Conservation (phyloP, 441 rosid species). For the Populus hybrid region DNA sequence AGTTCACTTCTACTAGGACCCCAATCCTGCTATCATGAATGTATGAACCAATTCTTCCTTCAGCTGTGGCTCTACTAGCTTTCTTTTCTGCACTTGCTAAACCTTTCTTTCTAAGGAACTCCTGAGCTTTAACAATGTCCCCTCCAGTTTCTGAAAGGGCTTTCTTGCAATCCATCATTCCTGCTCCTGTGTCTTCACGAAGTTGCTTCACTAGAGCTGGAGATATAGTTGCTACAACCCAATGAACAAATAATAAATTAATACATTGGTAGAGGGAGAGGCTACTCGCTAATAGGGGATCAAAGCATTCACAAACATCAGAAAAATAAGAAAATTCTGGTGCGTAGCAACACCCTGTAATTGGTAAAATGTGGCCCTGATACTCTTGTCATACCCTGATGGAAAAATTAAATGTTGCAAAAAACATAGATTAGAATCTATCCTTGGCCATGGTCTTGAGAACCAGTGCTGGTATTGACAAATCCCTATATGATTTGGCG, state of each 20-base stretch:
- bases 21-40: conserved; percentile 96
- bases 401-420: background rate
- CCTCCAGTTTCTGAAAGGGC: conserved; percentile 82
- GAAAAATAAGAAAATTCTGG: background rate
- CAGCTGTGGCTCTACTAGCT: conserved; percentile 84
- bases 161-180: conserved; percentile 99
- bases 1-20: conserved; percentile 84
- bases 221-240: conserved; percentile 53
- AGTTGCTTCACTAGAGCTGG: conserved; percentile 92
- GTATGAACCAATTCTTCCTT: conserved; percentile 92
- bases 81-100: conserved; percentile 94
- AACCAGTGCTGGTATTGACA: background rate
- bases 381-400: background rate
- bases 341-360: background rate
- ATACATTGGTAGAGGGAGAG: conserved; percentile 9
- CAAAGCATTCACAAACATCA: background rate
- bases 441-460: background rate
- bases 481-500: background rate
- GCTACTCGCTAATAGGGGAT: background rate
- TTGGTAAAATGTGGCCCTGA: background rate
- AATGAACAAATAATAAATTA: conserved; percentile 12
- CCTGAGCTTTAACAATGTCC: conserved; percentile 82
- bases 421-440: background rate
- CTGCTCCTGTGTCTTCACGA: conserved; percentile 95
- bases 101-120: conserved; percentile 90